Base-by-base conservation (phyloP, 805 yeast species). In the Cyberlindnera mrakii region DNA sequence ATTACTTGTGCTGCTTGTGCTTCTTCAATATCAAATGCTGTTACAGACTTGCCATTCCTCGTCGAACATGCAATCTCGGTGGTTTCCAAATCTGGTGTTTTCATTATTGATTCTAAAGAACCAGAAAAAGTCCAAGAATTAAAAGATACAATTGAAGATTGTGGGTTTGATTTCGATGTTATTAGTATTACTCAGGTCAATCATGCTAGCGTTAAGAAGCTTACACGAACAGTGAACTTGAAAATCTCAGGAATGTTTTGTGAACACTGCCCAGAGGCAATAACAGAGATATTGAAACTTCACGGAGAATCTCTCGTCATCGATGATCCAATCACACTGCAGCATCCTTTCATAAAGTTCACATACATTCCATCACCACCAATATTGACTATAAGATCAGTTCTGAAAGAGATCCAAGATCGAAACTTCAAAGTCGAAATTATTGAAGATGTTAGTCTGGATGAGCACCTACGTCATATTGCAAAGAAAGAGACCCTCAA, bases 1-100 rank as follows among this genome's bases (percentile, higher is more conserved):
- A 82, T 84, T 59, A 78, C 88, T 0, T 85, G 91, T 62, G 79
- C 85, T 7, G 77, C 87, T 0, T 82, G 93, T 60, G 78, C 78
- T 1, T 70, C 70, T 33, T 66, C 90, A 0, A 74, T 85, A 10
- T 62, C 67, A 9, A 61, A 68, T 8, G 70, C 75, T 29, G 76
- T 67, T 20, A 57, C 57, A 30, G 71, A 66, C 5, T 54, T 82
- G 33, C 72, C 75, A 2, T 80, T 75, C 57, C 74, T 84, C 3
- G 60, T 70, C 16, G 77, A 74, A 15, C 68, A 71, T 30, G 74
- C 76, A 8, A 70, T 84, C 34, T 78, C 77, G 46, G 68, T 75
- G 1, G 74, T 85, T 14, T 72, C 79, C 15, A 82, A 82, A 53
- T 66, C 78, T 2, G 90, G 83, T 5, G 63, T 71, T n/a, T 81